Base-by-base conservation (phyloP, 371 early-diverging fungal genomes). In the Lichtheimia ornata region DNA sequence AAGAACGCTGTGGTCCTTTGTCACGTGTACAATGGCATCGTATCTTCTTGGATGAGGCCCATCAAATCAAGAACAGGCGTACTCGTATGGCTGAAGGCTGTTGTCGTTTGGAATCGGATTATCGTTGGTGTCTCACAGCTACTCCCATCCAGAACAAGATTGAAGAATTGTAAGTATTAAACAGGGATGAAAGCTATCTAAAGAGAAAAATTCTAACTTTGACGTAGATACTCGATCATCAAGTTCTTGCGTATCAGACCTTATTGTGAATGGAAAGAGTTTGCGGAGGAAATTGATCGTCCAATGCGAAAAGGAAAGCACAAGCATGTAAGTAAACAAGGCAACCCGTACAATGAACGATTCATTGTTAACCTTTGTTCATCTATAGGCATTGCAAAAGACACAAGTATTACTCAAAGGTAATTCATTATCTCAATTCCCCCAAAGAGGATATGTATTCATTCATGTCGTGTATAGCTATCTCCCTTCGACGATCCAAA, bases 31-130 rank as follows among this genome's bases (percentile, higher is more conserved):
- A 64, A 15, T 87, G 77, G 51, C 81, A 86, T 50, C 73, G 85
- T 22, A 61, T 94, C 45, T 82, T 96, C 20, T 66, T 96, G 30
- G 97, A 97, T 66, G 97, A 97, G 73, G 95, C 95, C 0, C 97
- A 97, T 65, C 66, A 82, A 4, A 91, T 97, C 53, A 91, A 92
- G 64, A 94, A 94, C 71, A 73, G 75, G 20, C 64, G 64, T 14
- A 92, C 95, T 2, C 67, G 73, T 18, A 63, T 81, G 15, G 85
- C 90, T 0, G 62, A 66, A 59, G 89, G 87, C 12, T 86, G 79
- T 50, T 79, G 74, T 51, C 56, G 69, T n/a, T 40, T 96, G 11
- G 67, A 84, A 4, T 82, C 91, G 9, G 69, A 71, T 11, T 85
- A 89, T 57, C 79, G 94, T 40, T 93, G 93, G 90, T 90, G 94